Conservation (phyloP, 2,329 filamentous ascomycete species). For the Botrytis fragariae region DNA sequence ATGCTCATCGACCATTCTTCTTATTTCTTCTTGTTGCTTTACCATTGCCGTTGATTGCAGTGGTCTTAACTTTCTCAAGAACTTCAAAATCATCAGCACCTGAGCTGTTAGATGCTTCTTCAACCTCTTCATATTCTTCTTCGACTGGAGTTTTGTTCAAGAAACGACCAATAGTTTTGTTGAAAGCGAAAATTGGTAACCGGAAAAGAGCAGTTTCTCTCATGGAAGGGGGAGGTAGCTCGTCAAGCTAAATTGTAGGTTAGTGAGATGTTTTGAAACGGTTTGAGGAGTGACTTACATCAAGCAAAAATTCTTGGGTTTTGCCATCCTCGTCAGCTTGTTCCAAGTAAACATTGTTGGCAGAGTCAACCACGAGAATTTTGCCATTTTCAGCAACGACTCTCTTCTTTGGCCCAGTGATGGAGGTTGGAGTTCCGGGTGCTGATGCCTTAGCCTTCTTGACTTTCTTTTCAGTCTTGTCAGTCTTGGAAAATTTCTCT, state of each 20-base stretch:
- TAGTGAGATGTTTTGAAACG: slow-evolving; percentile 2
- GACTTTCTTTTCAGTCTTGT: slow-evolving; percentile 57
- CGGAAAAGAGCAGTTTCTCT: slow-evolving; percentile 79
- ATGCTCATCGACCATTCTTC: slow-evolving; percentile 30
- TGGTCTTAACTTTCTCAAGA: slow-evolving; percentile 50
- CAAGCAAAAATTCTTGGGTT: slow-evolving; percentile 78
- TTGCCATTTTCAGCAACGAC: slow-evolving; percentile 95
- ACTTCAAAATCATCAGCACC: slow-evolving; percentile 63
- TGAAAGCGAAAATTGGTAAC: slow-evolving; percentile 72
- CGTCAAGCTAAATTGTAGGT: slow-evolving; percentile 58
- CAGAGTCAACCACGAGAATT: slow-evolving; percentile 84
- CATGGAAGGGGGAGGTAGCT: slow-evolving; percentile 74
- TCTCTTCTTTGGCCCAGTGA: slow-evolving; percentile 76
- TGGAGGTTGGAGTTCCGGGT: slow-evolving; percentile 44
- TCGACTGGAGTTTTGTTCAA: slow-evolving; percentile 42
- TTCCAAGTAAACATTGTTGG: slow-evolving; percentile 93
- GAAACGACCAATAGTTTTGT: slow-evolving; percentile 51
- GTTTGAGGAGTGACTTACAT: slow-evolving; percentile 58
- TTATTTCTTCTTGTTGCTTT: slow-evolving; percentile 33
- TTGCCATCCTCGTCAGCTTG: slow-evolving; percentile 85
- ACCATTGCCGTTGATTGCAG: slow-evolving; percentile 33
- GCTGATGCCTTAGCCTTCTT: slow-evolving; percentile 48
- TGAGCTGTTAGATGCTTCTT: slow-evolving; percentile 49
- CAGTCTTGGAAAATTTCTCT: slow-evolving; percentile 78
- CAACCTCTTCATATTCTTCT: slow-evolving; percentile 42